phyloP scores from a whole-genome alignment of 2,329 filamentous ascomycete species.

The Neonectria punicea region DNA sequence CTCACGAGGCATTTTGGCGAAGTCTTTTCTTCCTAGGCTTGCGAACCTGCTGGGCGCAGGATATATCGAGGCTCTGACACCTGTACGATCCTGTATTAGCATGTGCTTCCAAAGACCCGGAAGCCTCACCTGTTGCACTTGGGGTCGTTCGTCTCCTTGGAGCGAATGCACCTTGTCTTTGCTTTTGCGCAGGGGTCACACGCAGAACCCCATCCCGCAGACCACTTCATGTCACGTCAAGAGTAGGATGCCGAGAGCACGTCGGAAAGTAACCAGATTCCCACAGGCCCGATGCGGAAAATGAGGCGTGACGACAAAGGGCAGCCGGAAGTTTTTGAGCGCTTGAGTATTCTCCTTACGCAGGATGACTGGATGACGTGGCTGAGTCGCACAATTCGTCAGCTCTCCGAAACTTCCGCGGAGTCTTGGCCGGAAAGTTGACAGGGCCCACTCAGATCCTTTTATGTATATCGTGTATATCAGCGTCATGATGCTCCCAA shows the following conservation, averaged over 20 bases:
- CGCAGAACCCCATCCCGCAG: slow-evolving; percentile 16
- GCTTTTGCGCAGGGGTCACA: slow-evolving; percentile 22
- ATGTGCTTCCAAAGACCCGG: background rate
- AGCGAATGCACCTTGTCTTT: slow-evolving; percentile 24
- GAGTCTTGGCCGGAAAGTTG: too few relatives aligned
- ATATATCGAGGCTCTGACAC: slow-evolving; percentile 17
- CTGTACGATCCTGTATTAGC: background rate
- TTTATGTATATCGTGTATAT: too few relatives aligned
- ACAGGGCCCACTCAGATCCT: too few relatives aligned
- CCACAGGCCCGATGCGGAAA: too few relatives aligned
- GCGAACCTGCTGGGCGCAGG: slow-evolving; percentile 14
- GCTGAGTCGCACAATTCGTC: background rate
- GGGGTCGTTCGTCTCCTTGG: background rate
- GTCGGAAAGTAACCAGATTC: background rate
- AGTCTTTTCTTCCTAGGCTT: slow-evolving; percentile 24
- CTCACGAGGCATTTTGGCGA: too few relatives aligned
- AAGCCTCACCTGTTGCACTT: slow-evolving; percentile 9
- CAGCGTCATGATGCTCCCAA: too few relatives aligned
- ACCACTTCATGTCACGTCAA: background rate
- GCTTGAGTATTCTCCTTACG: background rate
- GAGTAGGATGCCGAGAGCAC: too few relatives aligned
- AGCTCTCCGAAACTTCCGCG: slow-evolving; percentile 4
- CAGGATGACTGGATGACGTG: too few relatives aligned
- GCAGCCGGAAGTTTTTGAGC: background rate
- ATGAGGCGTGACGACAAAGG: too few relatives aligned